Evolutionary conservation across 2,329 filamentous ascomycete species (phyloP).

Genomic region (Colletotrichum orchidophilum): DNA sequence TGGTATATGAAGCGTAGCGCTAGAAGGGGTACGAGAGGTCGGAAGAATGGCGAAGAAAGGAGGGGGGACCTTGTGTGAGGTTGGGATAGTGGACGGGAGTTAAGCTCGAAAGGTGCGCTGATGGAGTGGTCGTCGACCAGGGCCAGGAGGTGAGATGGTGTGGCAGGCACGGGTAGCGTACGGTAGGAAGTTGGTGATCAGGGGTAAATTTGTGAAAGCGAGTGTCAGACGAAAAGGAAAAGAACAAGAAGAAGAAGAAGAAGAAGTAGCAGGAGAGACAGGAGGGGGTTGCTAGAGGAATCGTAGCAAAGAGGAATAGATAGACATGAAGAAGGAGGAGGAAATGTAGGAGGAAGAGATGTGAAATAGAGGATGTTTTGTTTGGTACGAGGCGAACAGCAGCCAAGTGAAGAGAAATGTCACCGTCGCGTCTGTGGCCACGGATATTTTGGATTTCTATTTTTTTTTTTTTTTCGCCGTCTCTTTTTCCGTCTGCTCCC

Average conservation of each 20-base stretch:
- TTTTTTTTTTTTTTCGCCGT: background rate
- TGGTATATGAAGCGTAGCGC: constrained; percentile 21
- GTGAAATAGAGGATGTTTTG: background rate
- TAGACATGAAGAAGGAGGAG: background rate
- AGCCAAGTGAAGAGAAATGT: background rate
- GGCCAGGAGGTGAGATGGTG: background rate
- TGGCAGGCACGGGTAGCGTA: background rate
- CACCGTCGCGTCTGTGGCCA: background rate
- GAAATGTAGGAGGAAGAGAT: background rate
- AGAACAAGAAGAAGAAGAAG: background rate
- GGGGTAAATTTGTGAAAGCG: background rate
- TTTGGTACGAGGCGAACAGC: background rate
- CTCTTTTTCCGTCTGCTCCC: background rate
- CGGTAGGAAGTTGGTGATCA: background rate
- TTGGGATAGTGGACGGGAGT: constrained; percentile 1
- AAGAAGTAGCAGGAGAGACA: background rate
- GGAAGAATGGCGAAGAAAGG: background rate
- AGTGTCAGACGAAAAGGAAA: background rate
- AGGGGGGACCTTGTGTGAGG: constrained; percentile 1
- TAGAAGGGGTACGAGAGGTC: background rate
- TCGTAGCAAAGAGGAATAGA: background rate
- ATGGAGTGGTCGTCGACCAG: background rate
- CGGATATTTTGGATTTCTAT: background rate
- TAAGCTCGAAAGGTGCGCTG: background rate
- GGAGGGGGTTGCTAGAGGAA: background rate